phyloP scores from a whole-genome alignment of 352 stramenopile genomes.

The Globisporangium apiculatum region DNA sequence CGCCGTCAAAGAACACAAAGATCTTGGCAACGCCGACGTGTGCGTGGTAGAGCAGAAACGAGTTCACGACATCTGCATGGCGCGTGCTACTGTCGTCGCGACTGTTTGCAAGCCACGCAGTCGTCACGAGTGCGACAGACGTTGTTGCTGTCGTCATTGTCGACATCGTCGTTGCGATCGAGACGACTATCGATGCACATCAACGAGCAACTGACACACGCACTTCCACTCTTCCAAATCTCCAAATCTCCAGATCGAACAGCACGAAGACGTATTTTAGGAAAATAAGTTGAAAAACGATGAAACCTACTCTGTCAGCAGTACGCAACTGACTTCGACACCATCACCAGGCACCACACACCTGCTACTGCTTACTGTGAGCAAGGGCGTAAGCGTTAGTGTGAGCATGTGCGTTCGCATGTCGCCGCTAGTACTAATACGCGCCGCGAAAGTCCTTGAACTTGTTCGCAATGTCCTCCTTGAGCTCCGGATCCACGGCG shows the following conservation, averaged over 20 bases:
- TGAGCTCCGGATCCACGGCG: conserved; percentile 81
- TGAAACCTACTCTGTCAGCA: background rate
- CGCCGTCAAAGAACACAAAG: conserved; percentile 30
- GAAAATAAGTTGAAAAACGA: background rate
- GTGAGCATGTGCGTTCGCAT: background rate
- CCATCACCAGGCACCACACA: background rate
- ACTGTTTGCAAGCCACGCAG: conserved; percentile 21
- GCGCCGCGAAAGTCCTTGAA: conserved; percentile 79
- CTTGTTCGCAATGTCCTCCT: conserved; percentile 90
- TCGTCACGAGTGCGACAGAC: conserved; percentile 30
- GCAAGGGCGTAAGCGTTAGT: background rate
- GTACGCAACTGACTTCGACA: background rate
- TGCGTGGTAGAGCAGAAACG: conserved; percentile 34
- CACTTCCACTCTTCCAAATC: no score
- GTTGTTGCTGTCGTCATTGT: background rate
- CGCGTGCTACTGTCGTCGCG: background rate
- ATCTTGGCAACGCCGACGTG: conserved; percentile 25
- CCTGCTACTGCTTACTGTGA: no score
- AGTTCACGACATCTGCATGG: conserved; percentile 20
- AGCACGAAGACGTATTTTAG: background rate
- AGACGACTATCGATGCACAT: background rate
- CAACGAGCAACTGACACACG: no score
- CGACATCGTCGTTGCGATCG: background rate
- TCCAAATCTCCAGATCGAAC: background rate
- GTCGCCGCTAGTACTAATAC: conserved; percentile 5